Percentiles rank a stretch among this genome's conserved stretches.
phyloP scores from a whole-genome alignment of 2,329 filamentous ascomycete genomes.

The Neofusicoccum ribis region DNA sequence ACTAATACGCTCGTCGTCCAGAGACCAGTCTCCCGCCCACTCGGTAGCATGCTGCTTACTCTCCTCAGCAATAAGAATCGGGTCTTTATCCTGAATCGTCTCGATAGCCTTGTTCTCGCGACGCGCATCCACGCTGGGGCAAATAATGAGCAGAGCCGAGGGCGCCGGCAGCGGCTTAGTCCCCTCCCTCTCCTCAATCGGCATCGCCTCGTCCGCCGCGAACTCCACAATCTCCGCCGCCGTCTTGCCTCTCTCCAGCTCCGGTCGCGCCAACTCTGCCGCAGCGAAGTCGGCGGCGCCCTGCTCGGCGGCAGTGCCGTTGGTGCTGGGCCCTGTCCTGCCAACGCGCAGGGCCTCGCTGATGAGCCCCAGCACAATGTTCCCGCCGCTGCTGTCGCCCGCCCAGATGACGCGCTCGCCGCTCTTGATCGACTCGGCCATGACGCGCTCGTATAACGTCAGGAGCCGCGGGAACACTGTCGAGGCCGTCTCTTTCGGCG shows the following conservation, averaged over 20 bases:
- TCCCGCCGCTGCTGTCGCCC: slow-evolving; percentile 59
- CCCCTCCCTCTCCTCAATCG: neutral
- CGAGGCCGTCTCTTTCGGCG: slow-evolving; percentile 54
- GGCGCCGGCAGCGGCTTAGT: slow-evolving; percentile 27
- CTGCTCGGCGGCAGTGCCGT: slow-evolving; percentile 23
- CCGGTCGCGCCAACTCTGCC: neutral
- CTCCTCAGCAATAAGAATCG: slow-evolving; percentile 46
- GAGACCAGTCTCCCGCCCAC: slow-evolving; percentile 46
- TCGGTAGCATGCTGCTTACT: slow-evolving; percentile 44
- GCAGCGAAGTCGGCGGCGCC: neutral
- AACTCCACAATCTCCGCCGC: slow-evolving; percentile 4
- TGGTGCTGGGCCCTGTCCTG: slow-evolving; percentile 17
- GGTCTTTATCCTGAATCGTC: slow-evolving; percentile 44
- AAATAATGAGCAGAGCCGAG: slow-evolving; percentile 46
- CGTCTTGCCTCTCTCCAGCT: neutral
- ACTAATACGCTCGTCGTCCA: slow-evolving; percentile 49
- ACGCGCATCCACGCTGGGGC: slow-evolving; percentile 52
- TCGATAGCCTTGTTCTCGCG: slow-evolving; percentile 48
- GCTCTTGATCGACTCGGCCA: slow-evolving; percentile 40
- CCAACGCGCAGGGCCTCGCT: slow-evolving; percentile 40
- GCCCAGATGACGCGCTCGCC: slow-evolving; percentile 50
- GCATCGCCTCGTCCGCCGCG: neutral
- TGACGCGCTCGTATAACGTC: slow-evolving; percentile 45
- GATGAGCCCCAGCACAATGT: slow-evolving; percentile 49
- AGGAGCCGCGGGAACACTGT: slow-evolving; percentile 50